Evolutionary conservation across 2,329 filamentous ascomycete species (phyloP), one percentile per base, ranked within the genome.

Genomic region (Cryphonectria nitschkei): DNA sequence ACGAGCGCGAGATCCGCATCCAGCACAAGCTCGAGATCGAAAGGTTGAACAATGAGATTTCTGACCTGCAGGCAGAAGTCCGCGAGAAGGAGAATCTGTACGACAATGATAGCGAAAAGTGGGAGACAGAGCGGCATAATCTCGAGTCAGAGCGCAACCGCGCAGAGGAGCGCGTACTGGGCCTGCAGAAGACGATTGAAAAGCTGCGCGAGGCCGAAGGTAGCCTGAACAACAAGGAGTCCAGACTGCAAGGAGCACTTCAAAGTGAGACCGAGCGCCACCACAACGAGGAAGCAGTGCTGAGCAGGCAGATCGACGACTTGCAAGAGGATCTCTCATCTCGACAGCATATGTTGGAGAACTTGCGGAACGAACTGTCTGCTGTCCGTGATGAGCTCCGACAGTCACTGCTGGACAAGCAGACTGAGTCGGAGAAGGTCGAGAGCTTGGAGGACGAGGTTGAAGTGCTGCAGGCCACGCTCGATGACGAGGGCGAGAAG

Each of bases 361-460:
- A 88, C 65, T 83, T 92, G 37, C 88, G 90, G 67, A 86, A 85
- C 67, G 92, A 95, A 75, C 81, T 94, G 3, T 88, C 90, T 2
- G 81, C 84, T 9, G 86, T 90, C 11, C 88, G 88, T 68, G 92
- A 94, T 74, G 90, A 94, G 69, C 84, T 94, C 11, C 88, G 92
- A n/a, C 84, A 91, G 65, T 87, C 88, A 37, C 88, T 90, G 74
- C 85, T 90, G 32, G 89, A 91, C 74, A 86, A 89, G 76, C 87
- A 89, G 74, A 78, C 84, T 0, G 84, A 93, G 72, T 83, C 84
- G 65, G 90, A 92, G 74, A 93, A 90, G 78, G 83, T 90, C 1
- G 88, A 92, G 70, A 85, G 86, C 9, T 79, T 95, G 29, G 91
- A 95, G 77, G 92, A 94, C 74, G 92, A 94, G 77, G 85, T 94